Evolutionary conservation across 139 green algal genomes (phyloP).

Genomic region (Zygnema circumcarinatum): DNA sequence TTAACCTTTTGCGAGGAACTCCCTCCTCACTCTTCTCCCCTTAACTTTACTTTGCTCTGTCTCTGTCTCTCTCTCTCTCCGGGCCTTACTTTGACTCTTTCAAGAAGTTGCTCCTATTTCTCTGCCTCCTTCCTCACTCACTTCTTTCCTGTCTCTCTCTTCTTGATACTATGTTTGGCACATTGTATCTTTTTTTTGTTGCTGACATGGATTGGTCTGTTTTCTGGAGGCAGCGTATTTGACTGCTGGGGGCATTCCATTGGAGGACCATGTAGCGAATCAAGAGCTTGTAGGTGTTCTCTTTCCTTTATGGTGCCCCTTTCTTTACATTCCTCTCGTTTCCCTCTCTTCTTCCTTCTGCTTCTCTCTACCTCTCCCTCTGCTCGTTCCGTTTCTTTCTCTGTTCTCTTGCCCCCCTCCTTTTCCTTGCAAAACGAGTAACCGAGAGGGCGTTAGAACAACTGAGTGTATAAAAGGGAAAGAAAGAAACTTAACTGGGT

Average conservation of each 20-base stretch:
- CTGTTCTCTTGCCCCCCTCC: not conserved
- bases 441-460: too few relatives aligned
- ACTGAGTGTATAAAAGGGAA: too few relatives aligned
- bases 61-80: not conserved
- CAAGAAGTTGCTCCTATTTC: too few relatives aligned
- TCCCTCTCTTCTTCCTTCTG: conserved; percentile 5
- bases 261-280: not conserved
- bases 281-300: conserved; percentile 7
- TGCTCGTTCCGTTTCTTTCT: conserved; percentile 11
- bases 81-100: too few relatives aligned
- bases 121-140: not conserved
- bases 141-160: not conserved
- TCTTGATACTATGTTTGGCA: too few relatives aligned
- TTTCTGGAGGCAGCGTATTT: not conserved
- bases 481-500: too few relatives aligned
- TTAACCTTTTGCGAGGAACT: too few relatives aligned
- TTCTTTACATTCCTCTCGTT: not conserved
- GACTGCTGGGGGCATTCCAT: not conserved
- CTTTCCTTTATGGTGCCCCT: too few relatives aligned
- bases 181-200: not conserved
- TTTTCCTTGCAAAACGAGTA: conserved; percentile 9
- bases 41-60: not conserved
- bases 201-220: conserved; percentile 4
- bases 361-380: not conserved
- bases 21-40: not conserved